Evolutionary conservation across 2,329 filamentous ascomycete species (phyloP).

Genomic region (Bipolaris cookei): DNA sequence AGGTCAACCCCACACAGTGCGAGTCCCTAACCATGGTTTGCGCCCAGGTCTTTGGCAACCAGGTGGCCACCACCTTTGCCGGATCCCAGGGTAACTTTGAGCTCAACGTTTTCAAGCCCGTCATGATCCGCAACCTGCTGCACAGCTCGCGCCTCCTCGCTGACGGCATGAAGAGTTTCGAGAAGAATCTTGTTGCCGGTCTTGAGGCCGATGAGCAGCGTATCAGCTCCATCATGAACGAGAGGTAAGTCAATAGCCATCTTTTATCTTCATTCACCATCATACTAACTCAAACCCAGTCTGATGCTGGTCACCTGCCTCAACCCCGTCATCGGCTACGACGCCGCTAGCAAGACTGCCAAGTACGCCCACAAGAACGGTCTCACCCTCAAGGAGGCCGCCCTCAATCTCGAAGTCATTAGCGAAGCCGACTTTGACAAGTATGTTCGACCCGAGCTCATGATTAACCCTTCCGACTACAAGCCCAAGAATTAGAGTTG

Average conservation of each 20-base stretch:
- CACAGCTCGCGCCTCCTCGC: slow-evolving; percentile 88
- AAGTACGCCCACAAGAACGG: slow-evolving; percentile 98
- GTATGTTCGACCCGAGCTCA: slow-evolving; percentile 90
- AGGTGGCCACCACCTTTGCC: slow-evolving; percentile 88
- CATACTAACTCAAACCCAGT: slow-evolving; percentile 55
- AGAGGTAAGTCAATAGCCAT: slow-evolving; percentile 69
- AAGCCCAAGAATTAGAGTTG: slow-evolving; percentile 46
- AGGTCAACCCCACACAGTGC: slow-evolving; percentile 99
- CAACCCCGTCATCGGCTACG: slow-evolving; percentile 40
- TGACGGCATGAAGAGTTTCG: slow-evolving; percentile 93
- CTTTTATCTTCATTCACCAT: background rate
- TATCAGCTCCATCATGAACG: slow-evolving; percentile 87
- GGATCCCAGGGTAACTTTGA: slow-evolving; percentile 99
- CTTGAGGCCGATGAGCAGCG: slow-evolving; percentile 92
- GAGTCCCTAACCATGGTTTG: slow-evolving; percentile 98
- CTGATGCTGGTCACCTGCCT: slow-evolving; percentile 95
- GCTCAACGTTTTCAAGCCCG: slow-evolving; percentile 98
- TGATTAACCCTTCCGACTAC: slow-evolving; percentile 82
- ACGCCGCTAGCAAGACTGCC: slow-evolving; percentile 44
- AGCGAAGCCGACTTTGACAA: slow-evolving; percentile 89
- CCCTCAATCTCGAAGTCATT: slow-evolving; percentile 89
- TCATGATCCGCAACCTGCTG: slow-evolving; percentile 92
- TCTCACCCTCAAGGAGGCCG: slow-evolving; percentile 88
- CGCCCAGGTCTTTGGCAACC: slow-evolving; percentile 97
- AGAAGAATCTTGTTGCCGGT: slow-evolving; percentile 88